Conservation (phyloP, 768 basidiomycete genomes). For the Hysterangium stoloniferum region DNA sequence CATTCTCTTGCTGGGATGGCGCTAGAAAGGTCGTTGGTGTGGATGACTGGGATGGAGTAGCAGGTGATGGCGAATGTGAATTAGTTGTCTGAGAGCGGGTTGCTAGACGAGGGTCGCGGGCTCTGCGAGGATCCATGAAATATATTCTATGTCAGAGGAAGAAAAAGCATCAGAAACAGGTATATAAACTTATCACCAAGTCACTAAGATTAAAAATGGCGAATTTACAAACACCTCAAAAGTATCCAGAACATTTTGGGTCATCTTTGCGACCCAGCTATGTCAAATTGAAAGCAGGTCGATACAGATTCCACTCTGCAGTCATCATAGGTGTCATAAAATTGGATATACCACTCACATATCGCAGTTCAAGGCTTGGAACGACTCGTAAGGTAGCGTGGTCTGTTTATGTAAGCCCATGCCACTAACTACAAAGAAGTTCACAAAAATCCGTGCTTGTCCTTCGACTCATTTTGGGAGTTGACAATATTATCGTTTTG, state of each 20-base stretch:
- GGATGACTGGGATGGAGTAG: conserved; percentile 24
- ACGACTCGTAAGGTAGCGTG: not conserved
- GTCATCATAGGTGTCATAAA: conserved; percentile 49
- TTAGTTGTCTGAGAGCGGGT: conserved; percentile 43
- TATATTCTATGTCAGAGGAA: conserved; percentile 7
- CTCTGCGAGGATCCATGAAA: conserved; percentile 71
- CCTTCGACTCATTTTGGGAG: too few species aligned
- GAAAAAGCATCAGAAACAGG: not conserved
- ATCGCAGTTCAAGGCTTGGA: not conserved
- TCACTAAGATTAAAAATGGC: not conserved
- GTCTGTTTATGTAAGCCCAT: not conserved
- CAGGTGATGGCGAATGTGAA: conserved; percentile 29
- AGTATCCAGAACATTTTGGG: conserved; percentile 87
- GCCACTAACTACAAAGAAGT: not conserved
- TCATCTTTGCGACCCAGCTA: conserved; percentile 66
- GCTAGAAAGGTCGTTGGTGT: conserved; percentile 13
- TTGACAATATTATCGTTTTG: too few species aligned
- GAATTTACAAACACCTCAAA: conserved; percentile 66
- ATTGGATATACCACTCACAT: not conserved
- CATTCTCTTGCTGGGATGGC: conserved; percentile 13
- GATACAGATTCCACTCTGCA: conserved; percentile 87
- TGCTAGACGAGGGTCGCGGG: conserved; percentile 75
- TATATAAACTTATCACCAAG: not conserved
- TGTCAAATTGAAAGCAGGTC: conserved; percentile 42
- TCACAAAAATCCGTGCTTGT: not conserved